Conservation (phyloP, 306 rosid genomes). For the Luffa acutangula region DNA sequence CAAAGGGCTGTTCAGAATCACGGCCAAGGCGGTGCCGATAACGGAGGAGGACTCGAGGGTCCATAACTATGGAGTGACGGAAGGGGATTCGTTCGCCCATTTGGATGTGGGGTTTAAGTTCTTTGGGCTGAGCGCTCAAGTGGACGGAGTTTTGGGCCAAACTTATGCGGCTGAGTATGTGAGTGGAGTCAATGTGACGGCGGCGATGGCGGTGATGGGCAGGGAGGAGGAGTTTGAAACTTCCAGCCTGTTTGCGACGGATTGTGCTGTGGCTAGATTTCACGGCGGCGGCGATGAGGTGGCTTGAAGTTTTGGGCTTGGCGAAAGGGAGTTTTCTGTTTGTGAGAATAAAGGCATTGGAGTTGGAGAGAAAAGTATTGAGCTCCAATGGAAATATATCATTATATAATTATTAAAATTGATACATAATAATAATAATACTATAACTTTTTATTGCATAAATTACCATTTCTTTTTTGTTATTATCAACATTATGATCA, state of each 20-base stretch:
- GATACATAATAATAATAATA: neutral
- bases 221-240: constrained; percentile 33
- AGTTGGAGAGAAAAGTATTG: neutral
- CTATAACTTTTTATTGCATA: neutral
- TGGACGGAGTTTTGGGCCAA: constrained; percentile 55
- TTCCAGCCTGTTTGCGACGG: constrained; percentile 30
- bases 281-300: neutral
- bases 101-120: constrained; percentile 59
- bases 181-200: constrained; percentile 33
- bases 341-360: neutral
- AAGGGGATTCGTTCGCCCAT: constrained; percentile 48
- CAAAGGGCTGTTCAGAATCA: constrained; percentile 30
- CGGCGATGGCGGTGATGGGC: constrained; percentile 49
- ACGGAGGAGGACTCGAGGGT: constrained; percentile 43
- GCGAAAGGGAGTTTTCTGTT: neutral
- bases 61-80: constrained; percentile 44
- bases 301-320: neutral
- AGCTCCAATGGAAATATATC: neutral
- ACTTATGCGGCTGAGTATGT: constrained; percentile 36
- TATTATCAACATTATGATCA: too few relatives aligned
- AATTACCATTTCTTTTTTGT: neutral
- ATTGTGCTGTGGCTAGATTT: constrained; percentile 43
- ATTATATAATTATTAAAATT: too few relatives aligned
- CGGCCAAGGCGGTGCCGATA: constrained; percentile 51
- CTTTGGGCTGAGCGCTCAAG: constrained; percentile 27